These are phyloP conservation scores for Cyathus striatus DNA, from an alignment of 768 basidiomycete genomes.

Conservation along the genomic window DNA sequence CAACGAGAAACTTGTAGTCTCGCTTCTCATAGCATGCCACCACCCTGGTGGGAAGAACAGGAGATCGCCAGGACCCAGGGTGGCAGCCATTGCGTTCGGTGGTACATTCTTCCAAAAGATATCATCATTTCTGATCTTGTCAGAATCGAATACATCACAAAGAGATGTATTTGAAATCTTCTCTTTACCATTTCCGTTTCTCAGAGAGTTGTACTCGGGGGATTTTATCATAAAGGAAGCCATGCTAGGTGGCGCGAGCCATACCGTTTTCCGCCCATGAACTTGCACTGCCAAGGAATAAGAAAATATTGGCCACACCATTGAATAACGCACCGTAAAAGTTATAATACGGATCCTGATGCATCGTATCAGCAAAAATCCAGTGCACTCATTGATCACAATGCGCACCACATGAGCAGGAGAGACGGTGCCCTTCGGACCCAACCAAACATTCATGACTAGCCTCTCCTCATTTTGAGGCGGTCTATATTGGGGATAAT, in stretches of 20 bases:
- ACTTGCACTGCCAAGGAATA: slow-evolving; percentile 62
- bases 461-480: slow-evolving; percentile 64
- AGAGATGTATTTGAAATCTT: slow-evolving; percentile 65
- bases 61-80: slow-evolving; percentile 78
- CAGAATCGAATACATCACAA: slow-evolving; percentile 66
- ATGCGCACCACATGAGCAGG: slow-evolving; percentile 84
- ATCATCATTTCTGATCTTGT: slow-evolving; percentile 21
- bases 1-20: slow-evolving; percentile 77
- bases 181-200: not conserved
- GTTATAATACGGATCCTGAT: slow-evolving; percentile 91
- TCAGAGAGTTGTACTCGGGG: no score
- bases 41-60: slow-evolving; percentile 88
- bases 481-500: slow-evolving; percentile 50
- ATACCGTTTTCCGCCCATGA: slow-evolving; percentile 84
- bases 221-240: slow-evolving; percentile 55
- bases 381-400: slow-evolving; percentile 6
- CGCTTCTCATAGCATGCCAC: slow-evolving; percentile 92
- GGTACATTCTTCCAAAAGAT: slow-evolving; percentile 54
- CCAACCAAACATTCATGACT: slow-evolving; percentile 78
- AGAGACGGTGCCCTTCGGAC: slow-evolving; percentile 71
- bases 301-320: slow-evolving; percentile 7
- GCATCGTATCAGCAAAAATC: slow-evolving; percentile 4
- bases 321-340: slow-evolving; percentile 57
- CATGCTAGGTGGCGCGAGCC: slow-evolving; percentile 75
- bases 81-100: slow-evolving; percentile 53